A percentile compares a stretch with the other conserved stretches of the same genome.
Evolutionary conservation across 441 rosid species (phyloP).

Genomic region (Aquilaria agallochum): DNA sequence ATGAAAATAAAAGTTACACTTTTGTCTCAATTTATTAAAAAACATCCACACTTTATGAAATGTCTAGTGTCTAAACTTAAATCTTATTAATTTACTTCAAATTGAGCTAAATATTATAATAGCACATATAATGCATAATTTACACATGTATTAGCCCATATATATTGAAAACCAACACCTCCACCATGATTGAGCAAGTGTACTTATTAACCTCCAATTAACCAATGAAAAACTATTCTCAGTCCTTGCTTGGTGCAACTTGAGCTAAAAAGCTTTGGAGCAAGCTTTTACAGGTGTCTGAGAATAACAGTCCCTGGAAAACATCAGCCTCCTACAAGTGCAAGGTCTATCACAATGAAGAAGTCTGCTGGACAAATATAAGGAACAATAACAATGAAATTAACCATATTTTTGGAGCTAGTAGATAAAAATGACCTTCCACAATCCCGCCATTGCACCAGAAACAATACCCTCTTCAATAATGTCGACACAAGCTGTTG

Average conservation of each 20-base stretch:
- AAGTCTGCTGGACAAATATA: not conserved
- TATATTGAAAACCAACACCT: too few species aligned
- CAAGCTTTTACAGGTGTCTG: conserved; percentile 86
- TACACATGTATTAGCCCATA: too few species aligned
- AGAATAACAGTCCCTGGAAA: conserved; percentile 47
- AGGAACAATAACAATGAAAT: conserved; percentile 1
- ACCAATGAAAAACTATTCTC: not conserved
- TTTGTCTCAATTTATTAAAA: too few species aligned
- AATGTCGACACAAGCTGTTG: conserved; percentile 62
- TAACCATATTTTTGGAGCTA: conserved; percentile 3
- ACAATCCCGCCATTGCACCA: conserved; percentile 73
- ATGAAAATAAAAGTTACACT: too few species aligned
- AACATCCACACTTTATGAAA: too few species aligned
- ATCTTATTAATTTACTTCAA: too few species aligned
- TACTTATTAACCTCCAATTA: too few species aligned
- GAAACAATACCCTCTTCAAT: conserved; percentile 83
- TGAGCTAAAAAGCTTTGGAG: conserved; percentile 83
- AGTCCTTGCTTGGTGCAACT: conserved; percentile 83
- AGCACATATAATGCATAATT: too few species aligned
- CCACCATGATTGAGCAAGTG: too few species aligned
- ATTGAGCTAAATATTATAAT: too few species aligned
- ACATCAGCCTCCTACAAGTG: conserved; percentile 28
- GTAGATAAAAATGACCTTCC: conserved; percentile 47
- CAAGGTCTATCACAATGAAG: conserved; percentile 14
- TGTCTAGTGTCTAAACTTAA: too few species aligned